These are phyloP conservation scores for Ophioceras dolichostomum DNA, from an alignment of 2,329 filamentous ascomycete genomes.

Conservation along the genomic window DNA sequence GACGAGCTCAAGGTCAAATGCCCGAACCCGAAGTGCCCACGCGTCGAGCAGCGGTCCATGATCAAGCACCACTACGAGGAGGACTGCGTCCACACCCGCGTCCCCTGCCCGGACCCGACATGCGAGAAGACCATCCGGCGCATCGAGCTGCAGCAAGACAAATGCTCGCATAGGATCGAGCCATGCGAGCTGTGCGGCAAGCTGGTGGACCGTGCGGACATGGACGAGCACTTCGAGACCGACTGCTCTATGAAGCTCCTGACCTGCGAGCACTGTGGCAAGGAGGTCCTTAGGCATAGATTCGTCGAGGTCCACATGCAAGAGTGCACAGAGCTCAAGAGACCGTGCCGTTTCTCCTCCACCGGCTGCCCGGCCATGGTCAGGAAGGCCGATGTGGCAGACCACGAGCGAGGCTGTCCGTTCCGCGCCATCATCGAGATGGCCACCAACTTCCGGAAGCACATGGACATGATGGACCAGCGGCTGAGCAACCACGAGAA, in stretches of 20 bases:
- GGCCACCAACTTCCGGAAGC: conserved; percentile 5
- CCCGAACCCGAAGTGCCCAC: conserved; percentile 42
- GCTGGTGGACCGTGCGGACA: conserved; percentile 32
- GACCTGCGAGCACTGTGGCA: conserved; percentile 35
- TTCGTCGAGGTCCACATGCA: conserved; percentile 32
- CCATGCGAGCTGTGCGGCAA: conserved; percentile 42
- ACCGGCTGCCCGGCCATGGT: conserved; percentile 32
- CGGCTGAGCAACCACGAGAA: no score
- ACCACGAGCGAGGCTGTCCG: conserved; percentile 35
- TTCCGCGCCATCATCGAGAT: conserved; percentile 26
- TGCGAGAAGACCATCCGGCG: conserved; percentile 40
- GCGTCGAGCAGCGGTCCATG: conserved; percentile 36
- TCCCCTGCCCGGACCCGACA: conserved; percentile 39
- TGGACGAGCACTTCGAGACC: conserved; percentile 28
- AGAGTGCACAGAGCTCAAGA: conserved; percentile 28
- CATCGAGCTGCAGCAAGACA: conserved; percentile 34
- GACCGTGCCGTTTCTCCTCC: conserved; percentile 32
- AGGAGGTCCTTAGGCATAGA: conserved; percentile 28
- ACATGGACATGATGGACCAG: conserved; percentile 7
- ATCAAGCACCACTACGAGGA: conserved; percentile 42
- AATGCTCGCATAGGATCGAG: conserved; percentile 41
- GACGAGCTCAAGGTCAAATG: conserved; percentile 47
- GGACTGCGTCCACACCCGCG: conserved; percentile 42
- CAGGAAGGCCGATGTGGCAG: conserved; percentile 25
- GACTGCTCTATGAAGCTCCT: conserved; percentile 33